phyloP scores from a whole-genome alignment of 495 filamentous ascomycete genomes.

The Terfezia boudieri region DNA sequence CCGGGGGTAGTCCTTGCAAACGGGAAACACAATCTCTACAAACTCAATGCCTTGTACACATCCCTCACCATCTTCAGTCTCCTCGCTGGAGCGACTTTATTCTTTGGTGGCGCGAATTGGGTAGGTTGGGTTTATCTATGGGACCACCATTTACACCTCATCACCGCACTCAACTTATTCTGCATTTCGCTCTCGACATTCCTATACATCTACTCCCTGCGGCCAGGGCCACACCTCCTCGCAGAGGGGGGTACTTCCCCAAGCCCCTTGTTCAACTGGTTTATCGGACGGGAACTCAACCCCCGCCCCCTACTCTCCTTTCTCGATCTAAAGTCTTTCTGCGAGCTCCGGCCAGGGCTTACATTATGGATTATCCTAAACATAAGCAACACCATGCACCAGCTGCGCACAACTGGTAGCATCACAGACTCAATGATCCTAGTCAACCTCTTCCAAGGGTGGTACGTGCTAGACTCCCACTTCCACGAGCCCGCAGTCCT shows the following conservation, averaged over 20 bases:
- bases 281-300: slow-evolving; percentile 92
- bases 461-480: slow-evolving; percentile 73
- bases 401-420: slow-evolving; percentile 62
- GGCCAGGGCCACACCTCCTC: slow-evolving; percentile 45
- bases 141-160: slow-evolving; percentile 68
- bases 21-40: slow-evolving; percentile 63
- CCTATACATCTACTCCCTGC: slow-evolving; percentile 62
- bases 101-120: slow-evolving; percentile 57
- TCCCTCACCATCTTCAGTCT: slow-evolving; percentile 44
- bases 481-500: slow-evolving; percentile 81
- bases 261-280: slow-evolving; percentile 86
- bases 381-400: slow-evolving; percentile 63
- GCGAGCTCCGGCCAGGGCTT: slow-evolving; percentile 78
- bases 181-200: slow-evolving; percentile 43
- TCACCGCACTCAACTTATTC: slow-evolving; percentile 65
- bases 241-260: slow-evolving; percentile 64
- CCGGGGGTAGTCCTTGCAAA: slow-evolving; percentile 46
- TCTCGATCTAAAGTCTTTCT: slow-evolving; percentile 77
- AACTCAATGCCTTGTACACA: slow-evolving; percentile 71
- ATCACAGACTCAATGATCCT: slow-evolving; percentile 76
- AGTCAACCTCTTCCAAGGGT: slow-evolving; percentile 50
- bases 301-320: slow-evolving; percentile 52
- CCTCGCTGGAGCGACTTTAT: slow-evolving; percentile 44
- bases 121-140: slow-evolving; percentile 78
- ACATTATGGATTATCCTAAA: slow-evolving; percentile 77